Evolutionary conservation across 805 yeast species (phyloP), one percentile per base, ranked within the genome.

Genomic region (Spathaspora gorwiae): DNA sequence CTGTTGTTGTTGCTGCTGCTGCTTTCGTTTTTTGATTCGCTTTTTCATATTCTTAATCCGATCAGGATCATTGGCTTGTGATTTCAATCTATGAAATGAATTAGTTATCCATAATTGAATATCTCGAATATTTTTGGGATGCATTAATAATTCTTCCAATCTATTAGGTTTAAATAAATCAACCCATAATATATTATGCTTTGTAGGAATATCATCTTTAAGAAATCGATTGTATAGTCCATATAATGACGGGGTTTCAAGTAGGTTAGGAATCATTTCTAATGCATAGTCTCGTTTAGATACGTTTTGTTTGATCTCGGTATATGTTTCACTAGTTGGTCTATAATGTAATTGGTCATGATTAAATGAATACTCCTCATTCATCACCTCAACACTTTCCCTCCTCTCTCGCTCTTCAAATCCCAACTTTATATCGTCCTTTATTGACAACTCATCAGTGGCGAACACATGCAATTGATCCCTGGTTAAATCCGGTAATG

Each of bases 101-200:
- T 66, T 62, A 3, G 47, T 35, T 2, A 78, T 49, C 82, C 82
- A 78, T 9, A 50, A 44, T 24, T 56, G 53, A 1, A 77, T 54
- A 1, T 52, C 54, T 1, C 29, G 37, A 13, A 60, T 57, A 14
- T 60, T 54, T 1, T 49, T 40, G 1, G 45, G 35, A 7, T 66
- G 50, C 38, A 75, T 63, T 31, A 77, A 50, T 35, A 75, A 60
- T 7, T 72, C 66, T 1, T 53, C 48, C 26, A 65, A 57, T 1
- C 50, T 37, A 2, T 47, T 48, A 2, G 83, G 82, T 43, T 61
- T 63, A 51, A 75, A 76, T n/a, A 61, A 53, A 50, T 72, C 75
- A 46, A 70, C 63, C 79, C 78, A 75, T n/a, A 61, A 35, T 1
- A 32, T 19, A n/a, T 35, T 34, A 32, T 29, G 34, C 26, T 5